Conservation (phyloP, 169 alveolate species). For the Eimeria maxima region DNA sequence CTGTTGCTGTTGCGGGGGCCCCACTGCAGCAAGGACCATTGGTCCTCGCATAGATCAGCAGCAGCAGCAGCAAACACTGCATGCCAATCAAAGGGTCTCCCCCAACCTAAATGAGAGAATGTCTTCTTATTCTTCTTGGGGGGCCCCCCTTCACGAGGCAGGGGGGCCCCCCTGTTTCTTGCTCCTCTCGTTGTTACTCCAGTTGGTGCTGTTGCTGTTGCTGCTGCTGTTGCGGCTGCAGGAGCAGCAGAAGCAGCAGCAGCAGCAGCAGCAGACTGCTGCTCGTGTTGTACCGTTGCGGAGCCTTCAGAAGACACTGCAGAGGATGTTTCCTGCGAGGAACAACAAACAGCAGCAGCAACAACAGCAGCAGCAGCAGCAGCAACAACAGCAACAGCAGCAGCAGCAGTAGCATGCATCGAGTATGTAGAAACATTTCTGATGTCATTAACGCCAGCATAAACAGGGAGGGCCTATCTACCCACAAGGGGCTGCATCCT, state of each 20-base stretch:
- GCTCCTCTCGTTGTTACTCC: constrained; percentile 7
- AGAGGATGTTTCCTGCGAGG: background rate
- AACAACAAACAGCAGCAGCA: background rate
- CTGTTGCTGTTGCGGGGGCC: constrained; percentile 42
- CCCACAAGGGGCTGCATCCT: no score
- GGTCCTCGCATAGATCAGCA: constrained; percentile 22
- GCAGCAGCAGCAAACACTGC: constrained; percentile 21
- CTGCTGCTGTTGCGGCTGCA: constrained; percentile 14
- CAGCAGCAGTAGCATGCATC: background rate
- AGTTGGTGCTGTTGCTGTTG: background rate
- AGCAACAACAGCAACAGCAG: constrained; percentile 29
- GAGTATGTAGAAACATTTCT: background rate
- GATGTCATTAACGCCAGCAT: no score
- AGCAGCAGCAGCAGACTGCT: background rate
- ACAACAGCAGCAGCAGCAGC: constrained; percentile 33
- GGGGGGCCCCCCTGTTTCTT: background rate
- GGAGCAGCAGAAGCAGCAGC: no score
- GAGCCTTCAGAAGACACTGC: background rate
- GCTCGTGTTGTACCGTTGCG: background rate
- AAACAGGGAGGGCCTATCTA: no score
- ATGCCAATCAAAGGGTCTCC: constrained; percentile 39
- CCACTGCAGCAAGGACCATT: constrained; percentile 54
- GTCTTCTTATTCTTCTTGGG: background rate
- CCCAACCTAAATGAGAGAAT: constrained; percentile 36
- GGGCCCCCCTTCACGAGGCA: background rate